phyloP scores from a whole-genome alignment of 805 yeast species.

The Metschnikowia bowlesiae region DNA sequence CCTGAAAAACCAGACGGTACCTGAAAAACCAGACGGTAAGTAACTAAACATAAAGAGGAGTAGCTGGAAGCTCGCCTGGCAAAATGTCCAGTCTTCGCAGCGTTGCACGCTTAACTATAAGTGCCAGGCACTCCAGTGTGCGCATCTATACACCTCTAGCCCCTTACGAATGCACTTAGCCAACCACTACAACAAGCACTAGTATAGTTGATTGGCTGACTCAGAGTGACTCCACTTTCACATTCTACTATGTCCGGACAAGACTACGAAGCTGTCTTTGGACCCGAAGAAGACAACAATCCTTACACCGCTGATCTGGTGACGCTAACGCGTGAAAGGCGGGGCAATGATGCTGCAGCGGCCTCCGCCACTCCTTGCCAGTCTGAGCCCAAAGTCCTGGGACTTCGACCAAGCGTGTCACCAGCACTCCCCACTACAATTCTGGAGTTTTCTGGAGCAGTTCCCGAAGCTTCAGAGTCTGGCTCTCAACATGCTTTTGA shows the following conservation, averaged over 20 bases:
- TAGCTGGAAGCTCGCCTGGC: too few species aligned
- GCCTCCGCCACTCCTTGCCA: background rate
- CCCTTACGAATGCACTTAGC: slow-evolving; percentile 1
- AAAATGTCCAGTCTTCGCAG: background rate
- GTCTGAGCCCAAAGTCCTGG: background rate
- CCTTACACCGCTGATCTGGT: slow-evolving; percentile 12
- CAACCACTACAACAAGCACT: background rate
- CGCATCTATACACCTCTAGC: background rate
- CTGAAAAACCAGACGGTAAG: too few species aligned
- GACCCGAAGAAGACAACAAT: slow-evolving; percentile 35
- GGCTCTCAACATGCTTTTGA: background rate
- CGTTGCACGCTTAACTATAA: background rate
- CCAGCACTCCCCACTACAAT: background rate
- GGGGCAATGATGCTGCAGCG: slow-evolving; percentile 1
- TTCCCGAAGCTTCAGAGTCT: background rate
- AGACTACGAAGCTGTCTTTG: slow-evolving; percentile 9
- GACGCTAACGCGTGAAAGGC: slow-evolving; percentile 3
- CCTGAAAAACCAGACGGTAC: too few species aligned
- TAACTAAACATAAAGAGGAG: too few species aligned
- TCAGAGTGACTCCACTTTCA: background rate
- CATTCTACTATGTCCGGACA: background rate
- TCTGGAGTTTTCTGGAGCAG: too few species aligned
- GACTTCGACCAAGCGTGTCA: background rate
- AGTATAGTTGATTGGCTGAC: background rate
- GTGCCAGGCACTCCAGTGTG: background rate